Base-by-base conservation (phyloP, 352 stramenopile species). In the Pythium aquatile region DNA sequence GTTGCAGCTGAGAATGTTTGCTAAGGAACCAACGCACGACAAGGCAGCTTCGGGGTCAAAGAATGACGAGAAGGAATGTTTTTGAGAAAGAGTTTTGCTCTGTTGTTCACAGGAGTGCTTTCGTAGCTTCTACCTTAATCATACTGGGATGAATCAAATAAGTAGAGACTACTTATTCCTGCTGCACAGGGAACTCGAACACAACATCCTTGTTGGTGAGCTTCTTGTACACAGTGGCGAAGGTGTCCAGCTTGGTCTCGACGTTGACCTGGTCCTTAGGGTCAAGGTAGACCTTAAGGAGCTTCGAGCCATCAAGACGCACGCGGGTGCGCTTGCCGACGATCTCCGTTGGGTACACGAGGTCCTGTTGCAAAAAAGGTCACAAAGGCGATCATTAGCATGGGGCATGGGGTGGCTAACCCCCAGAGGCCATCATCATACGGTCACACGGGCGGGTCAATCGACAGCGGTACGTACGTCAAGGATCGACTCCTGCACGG, bases 161-260 rank as follows among this genome's bases (percentile, higher is more conserved):
- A 72, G 73, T 61, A 69, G 42, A 69, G 55, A 75, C 8, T 53
- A 32, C 70, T 87, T 93, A 94, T 77, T 97, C 87, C 79, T 91
- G 76, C 72, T 90, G 73, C 74, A 96, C 85, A 53, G 87, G 86
- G 75, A 99, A 99, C 81, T 98, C 90, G 73, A 99, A 99, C 67
- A 98, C 89, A 83, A 99, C 97, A 74, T 99, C 95, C 87, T 99
- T 99, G 89, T 99, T 99, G 75, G 97, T 99, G 66, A 99, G 90
- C 91, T 99, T 99, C 82, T 98, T 98, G 93, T 99, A 99, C 66
- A 99, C 97, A 63, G 91, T 96, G 66, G 96, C 89, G 76, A 99
- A 99, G 30, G 97, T 99, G 75, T 99, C 97, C n/a, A 99, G 91
- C 85, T 99, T 99, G 68, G 91, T 98, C 86, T 99, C 97, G 32